phyloP scores from a whole-genome alignment of 495 filamentous ascomycete genomes.

The Neurospora cerealis region DNA sequence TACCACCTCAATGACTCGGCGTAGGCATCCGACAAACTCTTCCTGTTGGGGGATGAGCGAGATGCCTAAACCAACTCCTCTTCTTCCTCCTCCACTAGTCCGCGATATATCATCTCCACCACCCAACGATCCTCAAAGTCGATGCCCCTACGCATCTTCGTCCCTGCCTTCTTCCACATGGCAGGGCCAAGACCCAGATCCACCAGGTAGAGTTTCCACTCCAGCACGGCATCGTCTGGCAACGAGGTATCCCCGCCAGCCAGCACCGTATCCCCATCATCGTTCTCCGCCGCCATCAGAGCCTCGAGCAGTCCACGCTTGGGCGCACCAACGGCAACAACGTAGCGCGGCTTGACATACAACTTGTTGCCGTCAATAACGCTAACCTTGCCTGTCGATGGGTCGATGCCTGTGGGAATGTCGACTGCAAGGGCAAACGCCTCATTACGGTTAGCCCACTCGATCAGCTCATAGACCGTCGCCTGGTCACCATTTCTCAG shows the following conservation, averaged over 20 bases:
- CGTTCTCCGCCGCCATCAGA: conserved; percentile 48
- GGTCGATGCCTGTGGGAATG: conserved; percentile 78
- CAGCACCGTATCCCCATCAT: conserved; percentile 28
- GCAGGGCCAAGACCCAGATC: conserved; percentile 77
- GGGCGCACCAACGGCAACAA: conserved; percentile 76
- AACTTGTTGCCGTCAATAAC: conserved; percentile 57
- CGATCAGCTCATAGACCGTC: conserved; percentile 70
- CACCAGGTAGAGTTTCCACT: conserved; percentile 69
- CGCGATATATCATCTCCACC: conserved; percentile 47
- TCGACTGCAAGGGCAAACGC: conserved; percentile 73
- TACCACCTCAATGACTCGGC: not conserved
- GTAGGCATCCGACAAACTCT: not conserved
- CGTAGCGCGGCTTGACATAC: conserved; percentile 62
- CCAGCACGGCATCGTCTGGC: conserved; percentile 20
- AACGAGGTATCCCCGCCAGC: conserved; percentile 15
- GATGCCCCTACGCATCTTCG: conserved; percentile 64
- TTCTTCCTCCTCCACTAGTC: conserved; percentile 14
- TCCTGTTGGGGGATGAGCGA: not conserved
- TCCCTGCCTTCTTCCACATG: conserved; percentile 81
- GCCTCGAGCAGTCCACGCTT: conserved; percentile 73
- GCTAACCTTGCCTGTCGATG: conserved; percentile 53
- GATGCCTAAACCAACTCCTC: conserved; percentile 2
- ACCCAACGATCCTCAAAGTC: conserved; percentile 85
- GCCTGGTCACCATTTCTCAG: conserved; percentile 72
- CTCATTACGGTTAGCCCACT: conserved; percentile 77